These are phyloP conservation scores for Fusarium foetens DNA, from an alignment of 2,329 filamentous ascomycete genomes.

Conservation along the genomic window DNA sequence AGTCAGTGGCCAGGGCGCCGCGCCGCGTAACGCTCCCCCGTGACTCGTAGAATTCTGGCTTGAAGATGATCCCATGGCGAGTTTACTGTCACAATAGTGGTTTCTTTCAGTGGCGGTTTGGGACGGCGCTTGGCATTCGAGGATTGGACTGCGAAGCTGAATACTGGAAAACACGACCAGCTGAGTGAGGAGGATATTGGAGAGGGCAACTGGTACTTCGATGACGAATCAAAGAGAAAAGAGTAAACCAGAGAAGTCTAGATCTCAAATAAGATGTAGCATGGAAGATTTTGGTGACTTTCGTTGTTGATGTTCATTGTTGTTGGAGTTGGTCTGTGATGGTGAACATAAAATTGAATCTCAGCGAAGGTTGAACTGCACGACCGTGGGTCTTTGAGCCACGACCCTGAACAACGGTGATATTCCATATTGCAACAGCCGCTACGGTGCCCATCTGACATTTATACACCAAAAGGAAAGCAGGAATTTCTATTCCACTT, in stretches of 20 bases:
- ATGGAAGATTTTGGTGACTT: rapidly evolving
- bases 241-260: rapidly evolving
- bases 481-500: too few species aligned
- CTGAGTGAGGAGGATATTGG: neutral
- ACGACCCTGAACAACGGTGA: too few species aligned
- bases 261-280: rapidly evolving
- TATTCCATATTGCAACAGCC: too few species aligned
- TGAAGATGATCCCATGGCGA: rapidly evolving
- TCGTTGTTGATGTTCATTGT: neutral
- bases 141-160: neutral
- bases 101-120: rapidly evolving
- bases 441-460: too few species aligned
- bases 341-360: rapidly evolving
- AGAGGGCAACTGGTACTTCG: too few species aligned
- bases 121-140: rapidly evolving
- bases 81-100: rapidly evolving
- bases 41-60: neutral
- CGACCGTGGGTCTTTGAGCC: too few species aligned
- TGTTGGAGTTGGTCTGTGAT: neutral
- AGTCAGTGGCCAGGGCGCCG: neutral
- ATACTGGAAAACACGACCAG: neutral
- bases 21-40: too few species aligned
- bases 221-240: neutral
- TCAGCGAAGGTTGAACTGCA: rapidly evolving
- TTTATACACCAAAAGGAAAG: too few species aligned